Base-by-base conservation (phyloP, 177 flowering plant genomes). In the Tripterygium wilfordii region DNA sequence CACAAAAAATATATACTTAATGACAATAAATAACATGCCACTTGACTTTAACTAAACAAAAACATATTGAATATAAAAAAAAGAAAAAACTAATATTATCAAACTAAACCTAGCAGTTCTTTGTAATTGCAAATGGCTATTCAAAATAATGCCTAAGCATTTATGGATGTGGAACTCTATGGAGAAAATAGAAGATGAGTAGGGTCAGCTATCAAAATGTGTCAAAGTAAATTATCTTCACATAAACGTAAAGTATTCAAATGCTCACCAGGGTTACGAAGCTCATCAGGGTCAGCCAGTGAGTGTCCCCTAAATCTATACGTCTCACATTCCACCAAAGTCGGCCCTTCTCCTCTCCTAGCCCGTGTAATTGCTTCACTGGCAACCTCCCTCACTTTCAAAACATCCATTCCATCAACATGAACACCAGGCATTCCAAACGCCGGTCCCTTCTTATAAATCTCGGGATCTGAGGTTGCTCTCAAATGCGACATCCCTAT, bases 361-460 rank as follows among this genome's bases (percentile, higher is more conserved):
- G 98, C 96, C 65, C 96, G 68, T 8, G 25, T 77, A 48, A 91
- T 59, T 18, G 98, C 96, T 59, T 81, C 95, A 63, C 73, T 79
- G 8, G 98, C 98, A 10, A 88, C 98, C 54, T 88, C 96, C 45
- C 96, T 83, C 51, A 91, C 98, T 82, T 91, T 91, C 79, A 91
- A 68, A 33, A 91, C 98, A 78, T 91, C 96, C 98, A 91, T 91
- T 17, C 98, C 98, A 65, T 91, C 98, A 21, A 90, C 98, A 73
- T 85, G 96, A 21, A 83, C 70, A 10, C 98, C 98, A 2, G 98
- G 95, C 95, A 91, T 85, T 24, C 95, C 96, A 58, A 91, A 91
- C 1, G 98, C 92, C 0, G 95, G 95, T 1, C 95, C 98, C 64
- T 91, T 91, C 76, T 88, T 91, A 82, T 87, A 88, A 49, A 91